These are phyloP conservation scores for Mucor sp. DNA, from an alignment of 371 early-diverging fungal species.

Conservation along the genomic window DNA sequence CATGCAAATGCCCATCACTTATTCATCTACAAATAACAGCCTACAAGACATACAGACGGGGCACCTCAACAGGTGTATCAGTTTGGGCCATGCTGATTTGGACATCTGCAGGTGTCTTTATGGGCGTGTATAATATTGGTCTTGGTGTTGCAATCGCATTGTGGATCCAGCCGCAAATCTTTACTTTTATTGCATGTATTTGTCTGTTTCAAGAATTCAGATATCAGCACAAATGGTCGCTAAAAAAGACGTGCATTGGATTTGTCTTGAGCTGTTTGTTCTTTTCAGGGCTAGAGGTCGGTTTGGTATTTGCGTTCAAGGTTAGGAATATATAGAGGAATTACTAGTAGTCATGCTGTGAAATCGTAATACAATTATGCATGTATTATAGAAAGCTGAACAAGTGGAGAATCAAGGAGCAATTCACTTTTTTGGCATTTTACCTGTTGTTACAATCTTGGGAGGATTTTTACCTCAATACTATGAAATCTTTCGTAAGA, in stretches of 20 bases:
- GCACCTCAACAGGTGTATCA: constrained; percentile 53
- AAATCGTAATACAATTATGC: not conserved
- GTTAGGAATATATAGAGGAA: constrained; percentile 1
- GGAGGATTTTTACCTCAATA: constrained; percentile 57
- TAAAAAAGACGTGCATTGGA: not conserved
- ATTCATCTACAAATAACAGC: constrained; percentile 10
- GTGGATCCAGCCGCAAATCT: constrained; percentile 58
- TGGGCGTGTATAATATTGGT: constrained; percentile 52
- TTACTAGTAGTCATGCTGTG: not conserved
- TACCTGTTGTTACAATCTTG: constrained; percentile 44
- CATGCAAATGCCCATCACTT: not conserved
- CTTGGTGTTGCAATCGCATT: constrained; percentile 51
- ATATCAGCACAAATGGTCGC: constrained; percentile 35
- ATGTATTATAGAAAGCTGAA: constrained; percentile 31
- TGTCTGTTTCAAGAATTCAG: constrained; percentile 52
- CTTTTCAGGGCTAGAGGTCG: constrained; percentile 27
- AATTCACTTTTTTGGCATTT: constrained; percentile 41
- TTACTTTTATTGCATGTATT: constrained; percentile 39
- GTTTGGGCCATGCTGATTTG: constrained; percentile 50
- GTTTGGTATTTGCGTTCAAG: constrained; percentile 25
- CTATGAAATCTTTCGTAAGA: constrained; percentile 42
- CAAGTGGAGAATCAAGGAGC: constrained; percentile 24
- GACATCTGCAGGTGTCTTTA: constrained; percentile 41
- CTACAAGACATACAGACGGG: constrained; percentile 33
- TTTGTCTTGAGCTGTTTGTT: constrained; percentile 14